Base-by-base conservation (phyloP, 345 rosid genomes). In the Rhodamnia rubescens region DNA sequence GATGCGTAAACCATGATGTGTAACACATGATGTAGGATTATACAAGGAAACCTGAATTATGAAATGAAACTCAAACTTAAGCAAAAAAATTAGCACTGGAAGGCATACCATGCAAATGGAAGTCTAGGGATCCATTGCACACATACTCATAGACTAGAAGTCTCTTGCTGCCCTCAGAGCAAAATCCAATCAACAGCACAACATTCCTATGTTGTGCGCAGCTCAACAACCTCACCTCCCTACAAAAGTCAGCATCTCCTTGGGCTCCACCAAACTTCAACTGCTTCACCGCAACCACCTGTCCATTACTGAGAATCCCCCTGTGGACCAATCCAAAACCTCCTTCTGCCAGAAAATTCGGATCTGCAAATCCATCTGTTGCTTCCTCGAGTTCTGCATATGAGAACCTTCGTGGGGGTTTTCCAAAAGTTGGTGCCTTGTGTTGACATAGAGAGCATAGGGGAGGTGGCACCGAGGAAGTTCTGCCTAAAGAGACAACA, bases 121-220 rank as follows among this genome's bases (percentile, higher is more conserved):
- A 88, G 85, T 94, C 94, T 87, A 94, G 87, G 85, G 97, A 93
- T 36, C 94, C 90, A 83, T 94, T 94, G 92, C 95, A 94, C 86
- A 94, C 92, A 86, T 93, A 94, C 87, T 94, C 97, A 29, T 92
- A 93, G 78, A 94, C 95, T 89, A 94, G 86, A 40, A 92, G 89
- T 91, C 93, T 91, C 82, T 87, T 90, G 85, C 89, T 89, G 82
- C 89, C 88, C 86, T 92, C 95, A 78, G 90, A 85, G 81, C 94
- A 94, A 87, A 91, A 93, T 13, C 97, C 97, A 53, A 91, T 93
- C 40, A 94, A 87, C 92, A 93, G 85, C 54, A 93, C 95, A 53
- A 94, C 95, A 88, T 94, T 94, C 88, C 94, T 92, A 86, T 94
- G 97, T 55, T 92, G 97, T 2, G 95, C 97, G 47, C 95, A 94